Percentiles rank a stretch among this genome's conserved stretches.
Conservation (phyloP, 306 rosid species). For the Pueraria montana region DNA sequence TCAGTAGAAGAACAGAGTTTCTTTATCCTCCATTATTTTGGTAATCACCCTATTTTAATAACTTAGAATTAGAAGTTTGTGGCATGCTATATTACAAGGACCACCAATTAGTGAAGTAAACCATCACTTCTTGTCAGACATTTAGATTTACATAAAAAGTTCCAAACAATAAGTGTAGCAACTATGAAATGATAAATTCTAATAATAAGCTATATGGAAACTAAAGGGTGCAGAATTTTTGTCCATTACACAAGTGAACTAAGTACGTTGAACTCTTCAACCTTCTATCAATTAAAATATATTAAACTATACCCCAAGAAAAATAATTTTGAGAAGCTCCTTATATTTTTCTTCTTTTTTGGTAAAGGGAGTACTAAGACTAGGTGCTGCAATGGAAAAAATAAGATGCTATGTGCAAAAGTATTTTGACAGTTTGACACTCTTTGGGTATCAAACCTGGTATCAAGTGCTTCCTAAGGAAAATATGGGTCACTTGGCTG, state of each 20-base stretch:
- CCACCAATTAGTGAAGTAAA: constrained; percentile 31
- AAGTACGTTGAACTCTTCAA: constrained; percentile 19
- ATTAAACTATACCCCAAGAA: constrained; percentile 33
- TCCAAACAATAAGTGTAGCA: not conserved
- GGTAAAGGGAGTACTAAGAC: too few relatives aligned
- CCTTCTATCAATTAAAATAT: constrained; percentile 19
- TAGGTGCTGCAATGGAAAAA: too few relatives aligned
- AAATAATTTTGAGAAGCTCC: constrained; percentile 1
- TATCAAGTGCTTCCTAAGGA: constrained; percentile 9
- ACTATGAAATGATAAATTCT: constrained; percentile 30
- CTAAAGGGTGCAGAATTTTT: not conserved
- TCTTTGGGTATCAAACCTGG: constrained; percentile 10
- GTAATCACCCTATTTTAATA: constrained; percentile 28
- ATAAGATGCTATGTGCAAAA: too few relatives aligned
- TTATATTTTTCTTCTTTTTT: too few relatives aligned
- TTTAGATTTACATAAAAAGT: constrained; percentile 21
- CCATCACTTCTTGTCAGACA: constrained; percentile 30
- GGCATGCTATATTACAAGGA: constrained; percentile 34
- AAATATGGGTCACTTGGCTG: constrained; percentile 8
- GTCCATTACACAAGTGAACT: constrained; percentile 8
- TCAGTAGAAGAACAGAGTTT: not conserved
- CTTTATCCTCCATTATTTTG: constrained; percentile 31
- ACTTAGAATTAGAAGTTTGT: constrained; percentile 23
- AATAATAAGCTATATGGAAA: not conserved
- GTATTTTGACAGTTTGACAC: constrained; percentile 5